Evolutionary conservation across 108 stramenopile genomes (phyloP), one percentile per base, ranked within the genome.

Genomic region (Nannochloropsis granulata): DNA sequence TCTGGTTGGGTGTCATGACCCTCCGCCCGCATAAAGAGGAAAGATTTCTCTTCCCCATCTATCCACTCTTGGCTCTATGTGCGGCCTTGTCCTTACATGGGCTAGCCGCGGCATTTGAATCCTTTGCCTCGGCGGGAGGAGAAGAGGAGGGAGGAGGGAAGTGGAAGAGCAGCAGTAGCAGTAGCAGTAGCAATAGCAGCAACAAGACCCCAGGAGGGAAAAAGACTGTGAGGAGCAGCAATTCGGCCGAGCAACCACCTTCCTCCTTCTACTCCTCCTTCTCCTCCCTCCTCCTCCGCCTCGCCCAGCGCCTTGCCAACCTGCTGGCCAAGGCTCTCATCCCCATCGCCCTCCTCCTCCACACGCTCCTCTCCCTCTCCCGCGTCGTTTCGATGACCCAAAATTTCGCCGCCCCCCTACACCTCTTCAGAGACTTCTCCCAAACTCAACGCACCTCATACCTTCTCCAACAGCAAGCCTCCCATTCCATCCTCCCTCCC

Each of bases 21-120:
- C 89, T 93, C 43, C 90, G 97, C 79, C 95, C 98, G 2, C 97
- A 98, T 92, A 98, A 98, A 88, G 98, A 98, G 80, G 98, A 98
- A 89, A 86, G 92, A 11, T 98, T 98, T 85, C 90, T 99, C 24
- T 98, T 93, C 86, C 96, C 96, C 0, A 90, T 92, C 24, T 98
- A 96, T 85, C 95, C 95, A 10, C 85, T 92, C 44, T 43, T 93
- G 8, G 81, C 81, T 56, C 43, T 91, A 9, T 83, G 84, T 19
- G 92, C 91, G 10, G 92, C 89, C 14, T 44, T 85, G 16, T 44
- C 86, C 21, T 44, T 90, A 24, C 81, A 84, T 21, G 81, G 42
- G 56, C 25, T 84, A 34, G 78, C 82, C 9, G 78, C 84, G 86
- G 82, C 82, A 12, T 13, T 25, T 23, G 2, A 19, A 43, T 43